These are phyloP conservation scores for Colletotrichum eleusines DNA, from an alignment of 2,329 filamentous ascomycete species.

Conservation along the genomic window DNA sequence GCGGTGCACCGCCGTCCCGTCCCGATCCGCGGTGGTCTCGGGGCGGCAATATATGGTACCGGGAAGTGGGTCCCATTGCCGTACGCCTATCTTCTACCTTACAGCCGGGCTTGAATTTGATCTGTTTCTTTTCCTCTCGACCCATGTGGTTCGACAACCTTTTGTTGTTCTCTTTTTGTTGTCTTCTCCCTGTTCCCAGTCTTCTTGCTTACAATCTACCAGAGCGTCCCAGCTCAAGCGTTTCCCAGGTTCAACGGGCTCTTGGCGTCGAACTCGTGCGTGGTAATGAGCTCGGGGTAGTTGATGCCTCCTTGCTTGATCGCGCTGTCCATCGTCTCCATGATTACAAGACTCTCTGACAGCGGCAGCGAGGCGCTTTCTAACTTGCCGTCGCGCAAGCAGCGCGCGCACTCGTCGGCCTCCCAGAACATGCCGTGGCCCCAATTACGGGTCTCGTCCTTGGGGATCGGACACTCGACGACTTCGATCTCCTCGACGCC, in stretches of 20 bases:
- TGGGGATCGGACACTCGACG: conserved; percentile 66
- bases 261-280: conserved; percentile 68
- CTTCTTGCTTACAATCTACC: not conserved
- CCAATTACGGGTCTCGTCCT: conserved; percentile 60
- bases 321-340: conserved; percentile 76
- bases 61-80: conserved; percentile 6
- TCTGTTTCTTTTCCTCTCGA: not conserved
- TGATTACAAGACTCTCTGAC: conserved; percentile 85
- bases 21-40: conserved; percentile 18
- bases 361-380: conserved; percentile 79
- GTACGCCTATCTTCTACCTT: not conserved
- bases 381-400: conserved; percentile 79
- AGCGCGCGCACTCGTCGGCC: conserved; percentile 82
- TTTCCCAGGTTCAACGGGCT: conserved; percentile 72
- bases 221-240: conserved; percentile 35
- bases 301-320: conserved; percentile 65
- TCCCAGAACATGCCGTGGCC: conserved; percentile 93
- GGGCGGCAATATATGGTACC: not conserved
- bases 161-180: too few species aligned
- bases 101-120: not conserved
- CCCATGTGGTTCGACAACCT: too few species aligned
- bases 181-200: not conserved
- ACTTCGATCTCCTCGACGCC: conserved; percentile 62
- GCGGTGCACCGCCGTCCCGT: conserved; percentile 7
- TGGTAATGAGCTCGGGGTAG: conserved; percentile 69